These are phyloP conservation scores for Globisporangium alternatum DNA, from an alignment of 352 stramenopile genomes.

Conservation along the genomic window DNA sequence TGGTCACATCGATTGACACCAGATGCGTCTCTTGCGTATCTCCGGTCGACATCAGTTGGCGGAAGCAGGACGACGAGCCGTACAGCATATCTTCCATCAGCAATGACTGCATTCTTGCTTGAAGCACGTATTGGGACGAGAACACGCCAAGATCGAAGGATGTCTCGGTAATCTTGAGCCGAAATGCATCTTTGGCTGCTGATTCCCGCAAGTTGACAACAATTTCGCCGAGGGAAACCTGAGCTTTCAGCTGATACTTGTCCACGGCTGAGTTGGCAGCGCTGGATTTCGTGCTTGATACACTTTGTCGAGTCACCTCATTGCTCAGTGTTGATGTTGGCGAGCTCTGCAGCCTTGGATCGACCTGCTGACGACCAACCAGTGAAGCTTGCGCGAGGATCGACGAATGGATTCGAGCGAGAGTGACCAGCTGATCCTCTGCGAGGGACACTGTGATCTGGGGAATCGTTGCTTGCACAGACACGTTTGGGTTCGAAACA, in stretches of 20 bases:
- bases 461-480: slow-evolving; percentile 20
- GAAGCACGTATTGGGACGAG: slow-evolving; percentile 41
- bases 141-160: slow-evolving; percentile 48
- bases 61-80: slow-evolving; percentile 40
- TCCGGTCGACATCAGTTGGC: slow-evolving; percentile 67
- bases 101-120: slow-evolving; percentile 50
- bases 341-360: not conserved
- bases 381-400: slow-evolving; percentile 14
- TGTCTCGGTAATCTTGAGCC: slow-evolving; percentile 40
- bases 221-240: slow-evolving; percentile 48
- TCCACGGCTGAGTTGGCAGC: slow-evolving; percentile 15
- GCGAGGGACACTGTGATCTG: slow-evolving; percentile 18
- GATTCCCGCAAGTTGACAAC: slow-evolving; percentile 56
- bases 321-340: slow-evolving; percentile 2
- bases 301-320: not conserved
- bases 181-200: slow-evolving; percentile 45
- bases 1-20: slow-evolving; percentile 46
- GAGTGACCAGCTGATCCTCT: slow-evolving; percentile 18
- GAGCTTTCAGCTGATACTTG: slow-evolving; percentile 49
- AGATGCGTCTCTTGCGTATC: slow-evolving; percentile 27
- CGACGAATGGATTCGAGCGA: slow-evolving; percentile 23
- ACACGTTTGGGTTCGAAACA: slow-evolving; percentile 5
- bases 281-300: not conserved
- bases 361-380: slow-evolving; percentile 1
- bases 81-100: slow-evolving; percentile 76